Percentiles rank a stretch among this genome's conserved stretches.
phyloP scores from a whole-genome alignment of 2,329 filamentous ascomycete species.

The Ceratocystis harringtonii region DNA sequence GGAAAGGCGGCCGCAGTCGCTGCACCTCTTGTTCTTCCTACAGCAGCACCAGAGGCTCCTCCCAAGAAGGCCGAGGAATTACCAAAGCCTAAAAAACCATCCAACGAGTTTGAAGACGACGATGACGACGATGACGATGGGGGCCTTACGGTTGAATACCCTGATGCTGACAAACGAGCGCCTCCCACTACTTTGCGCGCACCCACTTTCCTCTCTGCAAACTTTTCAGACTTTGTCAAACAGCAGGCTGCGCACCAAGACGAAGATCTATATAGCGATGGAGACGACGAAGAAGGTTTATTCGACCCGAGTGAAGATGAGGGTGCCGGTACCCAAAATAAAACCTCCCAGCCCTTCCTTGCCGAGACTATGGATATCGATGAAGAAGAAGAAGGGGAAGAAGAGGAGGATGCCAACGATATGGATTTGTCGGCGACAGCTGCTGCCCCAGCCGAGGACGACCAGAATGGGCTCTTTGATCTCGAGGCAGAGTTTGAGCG shows the following conservation, averaged over 20 bases:
- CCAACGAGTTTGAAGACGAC: conserved; percentile 32
- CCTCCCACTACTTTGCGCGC: conserved; percentile 26
- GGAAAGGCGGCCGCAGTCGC: conserved; percentile 24
- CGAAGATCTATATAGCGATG: conserved; percentile 27
- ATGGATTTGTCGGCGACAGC: conserved; percentile 17
- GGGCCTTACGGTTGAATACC: conserved; percentile 45
- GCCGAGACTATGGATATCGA: conserved; percentile 18
- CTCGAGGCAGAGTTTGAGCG: conserved; percentile 31
- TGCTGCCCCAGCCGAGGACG: conserved; percentile 16
- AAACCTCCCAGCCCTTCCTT: conserved; percentile 22
- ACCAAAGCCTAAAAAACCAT: conserved; percentile 25
- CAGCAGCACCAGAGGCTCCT: conserved; percentile 20
- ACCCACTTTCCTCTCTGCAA: conserved; percentile 25
- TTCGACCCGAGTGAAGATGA: conserved; percentile 23
- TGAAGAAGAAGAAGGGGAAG: conserved; percentile 19
- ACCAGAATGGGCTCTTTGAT: conserved; percentile 21
- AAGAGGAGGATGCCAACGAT: conserved; percentile 19
- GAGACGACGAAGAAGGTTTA: conserved; percentile 26
- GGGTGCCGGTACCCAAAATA: conserved; percentile 27
- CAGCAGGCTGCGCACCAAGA: conserved; percentile 26
- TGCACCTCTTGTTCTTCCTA: conserved; percentile 26
- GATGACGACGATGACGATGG: conserved; percentile 43
- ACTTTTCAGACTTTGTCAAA: conserved; percentile 40
- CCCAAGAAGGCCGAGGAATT: conserved; percentile 15
- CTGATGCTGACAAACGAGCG: conserved; percentile 31